phyloP scores from a whole-genome alignment of 2,329 filamentous ascomycete species.

The Aureobasidium subglaciale region DNA sequence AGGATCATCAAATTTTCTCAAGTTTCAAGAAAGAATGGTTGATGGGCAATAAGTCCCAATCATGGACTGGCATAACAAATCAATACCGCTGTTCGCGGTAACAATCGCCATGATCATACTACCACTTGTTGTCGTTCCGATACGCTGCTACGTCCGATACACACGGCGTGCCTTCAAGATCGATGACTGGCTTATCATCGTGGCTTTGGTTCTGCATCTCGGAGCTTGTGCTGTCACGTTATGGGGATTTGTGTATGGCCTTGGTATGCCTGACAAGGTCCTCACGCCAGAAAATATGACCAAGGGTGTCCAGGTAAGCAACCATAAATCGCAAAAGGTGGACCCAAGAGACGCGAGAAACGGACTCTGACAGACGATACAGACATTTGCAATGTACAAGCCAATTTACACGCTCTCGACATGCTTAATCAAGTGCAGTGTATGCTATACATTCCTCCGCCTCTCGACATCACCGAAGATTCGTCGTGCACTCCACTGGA shows the following conservation, averaged over 20 bases:
- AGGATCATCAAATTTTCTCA: not conserved
- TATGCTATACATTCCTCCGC: constrained; percentile 9
- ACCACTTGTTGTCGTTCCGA: constrained; percentile 1
- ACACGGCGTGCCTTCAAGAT: not conserved
- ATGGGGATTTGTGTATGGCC: constrained; percentile 6
- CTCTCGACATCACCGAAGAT: constrained; percentile 1
- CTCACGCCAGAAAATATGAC: not conserved
- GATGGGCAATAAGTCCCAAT: not conserved
- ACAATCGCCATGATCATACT: constrained; percentile 5
- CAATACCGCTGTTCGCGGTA: not conserved
- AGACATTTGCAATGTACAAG: constrained; percentile 9
- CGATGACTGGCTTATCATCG: constrained; percentile 11
- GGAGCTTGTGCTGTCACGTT: constrained; percentile 2
- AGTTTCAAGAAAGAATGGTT: not conserved
- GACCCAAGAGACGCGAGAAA: not conserved
- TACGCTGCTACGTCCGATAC: constrained; percentile 5
- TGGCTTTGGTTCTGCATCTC: not conserved
- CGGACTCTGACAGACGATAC: not conserved
- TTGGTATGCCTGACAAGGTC: constrained; percentile 2
- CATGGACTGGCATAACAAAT: constrained; percentile 11
- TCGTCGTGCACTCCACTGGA: not conserved
- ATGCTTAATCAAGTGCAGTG: constrained; percentile 11
- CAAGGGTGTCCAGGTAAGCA: constrained; percentile 7
- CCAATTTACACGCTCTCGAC: constrained; percentile 4
- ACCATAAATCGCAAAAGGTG: not conserved